Evolutionary conservation across 139 green algal genomes (phyloP).

Genomic region (Chara braunii): DNA sequence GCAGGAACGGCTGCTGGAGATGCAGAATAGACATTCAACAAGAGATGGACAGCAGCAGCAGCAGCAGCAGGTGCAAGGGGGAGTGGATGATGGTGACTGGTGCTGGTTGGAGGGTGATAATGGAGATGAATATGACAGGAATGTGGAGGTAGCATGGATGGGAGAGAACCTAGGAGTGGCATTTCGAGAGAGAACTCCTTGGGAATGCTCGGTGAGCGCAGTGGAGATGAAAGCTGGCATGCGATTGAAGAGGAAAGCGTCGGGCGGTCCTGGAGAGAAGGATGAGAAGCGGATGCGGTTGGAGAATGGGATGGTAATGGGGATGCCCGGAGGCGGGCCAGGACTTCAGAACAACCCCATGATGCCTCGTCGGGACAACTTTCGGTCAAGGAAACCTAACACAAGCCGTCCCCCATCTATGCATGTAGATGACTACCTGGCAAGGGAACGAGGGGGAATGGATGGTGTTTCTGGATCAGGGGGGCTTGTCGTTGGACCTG

Average conservation of each 20-base stretch:
- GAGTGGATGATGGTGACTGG: not conserved
- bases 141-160: not conserved
- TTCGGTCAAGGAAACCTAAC: conserved; percentile 18
- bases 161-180: not conserved
- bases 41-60: conserved; percentile 1
- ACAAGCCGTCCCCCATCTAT: conserved; percentile 14
- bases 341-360: not conserved
- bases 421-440: conserved; percentile 27
- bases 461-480: not conserved
- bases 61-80: not conserved
- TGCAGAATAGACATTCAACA: too few species aligned
- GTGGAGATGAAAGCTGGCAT: not conserved
- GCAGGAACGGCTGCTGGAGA: too few species aligned
- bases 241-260: not conserved
- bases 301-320: too few species aligned
- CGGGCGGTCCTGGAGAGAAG: not conserved
- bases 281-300: not conserved
- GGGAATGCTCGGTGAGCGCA: not conserved
- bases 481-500: not conserved
- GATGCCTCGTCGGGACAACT: conserved; percentile 7
- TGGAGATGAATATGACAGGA: not conserved
- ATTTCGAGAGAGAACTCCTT: not conserved
- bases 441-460: conserved; percentile 11
- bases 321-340: not conserved
- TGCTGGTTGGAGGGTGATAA: not conserved